Base-by-base conservation (phyloP, 257 asterid genomes). In the Scutellaria minor region DNA sequence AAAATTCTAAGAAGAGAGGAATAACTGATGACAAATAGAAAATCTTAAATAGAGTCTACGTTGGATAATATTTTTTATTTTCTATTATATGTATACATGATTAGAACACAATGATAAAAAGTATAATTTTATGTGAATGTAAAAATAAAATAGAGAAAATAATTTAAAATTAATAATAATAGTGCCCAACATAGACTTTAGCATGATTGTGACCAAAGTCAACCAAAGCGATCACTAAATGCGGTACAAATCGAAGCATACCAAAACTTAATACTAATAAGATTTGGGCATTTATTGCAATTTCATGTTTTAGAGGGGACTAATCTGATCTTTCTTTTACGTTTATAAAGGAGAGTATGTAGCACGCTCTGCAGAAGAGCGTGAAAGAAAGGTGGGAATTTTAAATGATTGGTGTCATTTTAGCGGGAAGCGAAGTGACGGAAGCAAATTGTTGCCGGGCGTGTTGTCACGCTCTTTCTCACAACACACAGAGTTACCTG, bases 341-440 rank as follows among this genome's bases (percentile, higher is more conserved):
- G 27, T 9, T 50, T 5, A n/a, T 0, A 5, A 61, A 5, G 66
- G 74, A 67, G 70, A 40, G 77, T 54, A 69, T 5, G 4, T 6
- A 20, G 5, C 78, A 78, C 72, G 65, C 39, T 0, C 55, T 9
- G 9, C 1, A 44, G 5, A 60, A 73, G 78, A 42, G 78, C 72
- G 82, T 78, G 78, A 41, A 2, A 6, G 5, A 9, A 7, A 12
- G 3, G 5, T n/a, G 14, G 14, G 22, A 37, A 50, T 7, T 66
- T 46, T 45, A 69, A 68, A 79, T 79, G 78, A 79, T 75, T 75
- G 80, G 63, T 47, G 75, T 57, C 62, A 31, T 64, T 69, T 57
- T 79, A 45, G 80, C 79, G 77, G 72, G 84, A 74, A 77, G 77
- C 64, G 48, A 47, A 77, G 81, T 80, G 85, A 83, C 85, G 82